These are phyloP conservation scores for Lactifluus piperatus DNA, from an alignment of 768 basidiomycete genomes.

Conservation along the genomic window DNA sequence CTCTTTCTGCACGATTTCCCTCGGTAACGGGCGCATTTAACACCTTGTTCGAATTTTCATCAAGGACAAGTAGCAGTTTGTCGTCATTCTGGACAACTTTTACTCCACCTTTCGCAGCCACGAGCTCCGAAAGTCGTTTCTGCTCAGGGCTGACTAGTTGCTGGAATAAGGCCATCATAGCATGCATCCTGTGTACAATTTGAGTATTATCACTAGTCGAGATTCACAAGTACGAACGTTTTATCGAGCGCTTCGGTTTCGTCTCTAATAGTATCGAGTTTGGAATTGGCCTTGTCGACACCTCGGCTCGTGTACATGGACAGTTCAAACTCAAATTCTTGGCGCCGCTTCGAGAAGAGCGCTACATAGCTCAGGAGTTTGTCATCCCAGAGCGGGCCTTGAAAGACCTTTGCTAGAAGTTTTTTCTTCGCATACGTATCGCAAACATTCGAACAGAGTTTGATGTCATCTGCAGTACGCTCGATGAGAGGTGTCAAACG, in stretches of 20 bases:
- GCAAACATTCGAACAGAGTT: slow-evolving; percentile 27
- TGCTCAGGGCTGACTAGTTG: slow-evolving; percentile 15
- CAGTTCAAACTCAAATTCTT: slow-evolving; percentile 26
- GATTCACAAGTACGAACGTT: slow-evolving; percentile 10
- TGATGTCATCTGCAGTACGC: slow-evolving; percentile 26
- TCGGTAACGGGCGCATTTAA: background rate
- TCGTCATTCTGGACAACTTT: slow-evolving; percentile 20
- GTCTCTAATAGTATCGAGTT: slow-evolving; percentile 9
- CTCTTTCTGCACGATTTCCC: background rate
- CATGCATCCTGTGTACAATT: slow-evolving; percentile 10
- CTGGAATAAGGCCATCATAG: slow-evolving; percentile 14
- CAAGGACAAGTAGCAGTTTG: slow-evolving; percentile 17
- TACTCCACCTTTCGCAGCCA: slow-evolving; percentile 23
- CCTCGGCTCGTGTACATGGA: slow-evolving; percentile 23
- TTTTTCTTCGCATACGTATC: slow-evolving; percentile 28
- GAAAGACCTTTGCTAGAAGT: slow-evolving; percentile 25
- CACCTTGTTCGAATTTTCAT: slow-evolving; percentile 14
- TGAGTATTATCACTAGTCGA: background rate
- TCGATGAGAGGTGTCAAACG: slow-evolving; percentile 28
- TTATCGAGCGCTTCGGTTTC: slow-evolving; percentile 4
- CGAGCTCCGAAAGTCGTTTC: background rate
- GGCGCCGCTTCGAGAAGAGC: slow-evolving; percentile 22
- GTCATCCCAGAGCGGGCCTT: slow-evolving; percentile 25
- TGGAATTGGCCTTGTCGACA: background rate
- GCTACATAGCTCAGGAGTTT: slow-evolving; percentile 22